A percentile compares a stretch with the other conserved stretches of the same genome.
Conservation (phyloP, 1,284 basidiomycete genomes). For the Agaricales sp. region DNA sequence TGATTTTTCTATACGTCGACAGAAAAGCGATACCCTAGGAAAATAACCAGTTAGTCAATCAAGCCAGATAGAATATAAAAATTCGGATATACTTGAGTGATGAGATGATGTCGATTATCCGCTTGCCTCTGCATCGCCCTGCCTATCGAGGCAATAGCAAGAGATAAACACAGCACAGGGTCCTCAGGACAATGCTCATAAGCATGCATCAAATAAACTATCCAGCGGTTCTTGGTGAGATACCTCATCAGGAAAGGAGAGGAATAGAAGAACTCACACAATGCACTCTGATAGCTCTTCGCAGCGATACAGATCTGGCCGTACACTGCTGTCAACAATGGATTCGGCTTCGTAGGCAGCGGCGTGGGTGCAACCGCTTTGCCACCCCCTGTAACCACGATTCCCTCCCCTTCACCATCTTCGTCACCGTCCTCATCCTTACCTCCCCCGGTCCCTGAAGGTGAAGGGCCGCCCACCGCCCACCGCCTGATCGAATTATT, state of each 20-base stretch:
- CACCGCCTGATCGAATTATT: conserved; percentile 17
- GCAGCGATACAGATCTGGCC: conserved; percentile 80
- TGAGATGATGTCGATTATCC: conserved; percentile 87
- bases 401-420: conserved; percentile 18
- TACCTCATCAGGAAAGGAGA: conserved; percentile 3
- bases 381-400: conserved; percentile 10
- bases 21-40: conserved; percentile 74
- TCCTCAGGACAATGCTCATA: conserved; percentile 80
- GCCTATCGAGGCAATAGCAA: conserved; percentile 80
- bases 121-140: conserved; percentile 89
- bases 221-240: background rate
- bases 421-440: conserved; percentile 17
- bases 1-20: conserved; percentile 58
- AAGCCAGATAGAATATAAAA: background rate
- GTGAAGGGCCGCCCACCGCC: conserved; percentile 1
- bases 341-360: conserved; percentile 66
- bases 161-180: conserved; percentile 74
- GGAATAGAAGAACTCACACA: conserved; percentile 50
- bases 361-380: conserved; percentile 15
- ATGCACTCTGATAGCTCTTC: conserved; percentile 83
- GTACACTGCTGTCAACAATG: conserved; percentile 72
- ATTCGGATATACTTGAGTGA: conserved; percentile 48
- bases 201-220: conserved; percentile 84
- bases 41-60: background rate
- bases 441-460: conserved; percentile 9